Conservation (phyloP, 2,329 filamentous ascomycete genomes). For the Hyphodiscus sp. region DNA sequence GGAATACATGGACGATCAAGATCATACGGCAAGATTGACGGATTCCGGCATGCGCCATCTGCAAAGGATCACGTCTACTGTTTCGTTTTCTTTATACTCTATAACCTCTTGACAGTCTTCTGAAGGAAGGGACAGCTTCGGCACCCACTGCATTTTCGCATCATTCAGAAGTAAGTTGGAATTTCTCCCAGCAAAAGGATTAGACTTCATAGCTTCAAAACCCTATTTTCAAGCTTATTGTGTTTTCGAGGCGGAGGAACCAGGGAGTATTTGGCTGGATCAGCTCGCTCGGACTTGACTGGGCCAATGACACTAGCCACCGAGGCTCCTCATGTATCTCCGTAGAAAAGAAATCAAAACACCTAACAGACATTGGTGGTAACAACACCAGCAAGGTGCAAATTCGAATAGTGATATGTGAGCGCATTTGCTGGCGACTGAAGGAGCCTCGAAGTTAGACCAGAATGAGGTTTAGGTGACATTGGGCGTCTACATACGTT, state of each 20-base stretch:
- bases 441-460: slow-evolving; percentile 10
- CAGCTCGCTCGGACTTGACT: background rate
- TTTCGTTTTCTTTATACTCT: background rate
- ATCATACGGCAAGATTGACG: too few species aligned
- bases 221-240: background rate
- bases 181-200: background rate
- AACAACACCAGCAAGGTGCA: slow-evolving; percentile 13
- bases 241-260: background rate
- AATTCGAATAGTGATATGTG: slow-evolving; percentile 24
- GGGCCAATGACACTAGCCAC: background rate
- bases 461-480: slow-evolving; percentile 21
- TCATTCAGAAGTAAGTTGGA: background rate
- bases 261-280: background rate
- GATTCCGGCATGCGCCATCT: too few species aligned
- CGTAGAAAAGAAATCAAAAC: slow-evolving; percentile 25
- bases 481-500: slow-evolving; percentile 12
- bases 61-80: too few species aligned
- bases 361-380: slow-evolving; percentile 14
- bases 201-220: background rate
- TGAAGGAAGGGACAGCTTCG: background rate
- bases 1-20: too few species aligned
- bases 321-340: slow-evolving; percentile 16
- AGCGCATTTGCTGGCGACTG: slow-evolving; percentile 14
- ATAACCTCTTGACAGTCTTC: background rate
- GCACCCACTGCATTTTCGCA: background rate